Evolutionary conservation across 2,329 filamentous ascomycete species (phyloP).

Genomic region (Ceratocystis diversiconidia): DNA sequence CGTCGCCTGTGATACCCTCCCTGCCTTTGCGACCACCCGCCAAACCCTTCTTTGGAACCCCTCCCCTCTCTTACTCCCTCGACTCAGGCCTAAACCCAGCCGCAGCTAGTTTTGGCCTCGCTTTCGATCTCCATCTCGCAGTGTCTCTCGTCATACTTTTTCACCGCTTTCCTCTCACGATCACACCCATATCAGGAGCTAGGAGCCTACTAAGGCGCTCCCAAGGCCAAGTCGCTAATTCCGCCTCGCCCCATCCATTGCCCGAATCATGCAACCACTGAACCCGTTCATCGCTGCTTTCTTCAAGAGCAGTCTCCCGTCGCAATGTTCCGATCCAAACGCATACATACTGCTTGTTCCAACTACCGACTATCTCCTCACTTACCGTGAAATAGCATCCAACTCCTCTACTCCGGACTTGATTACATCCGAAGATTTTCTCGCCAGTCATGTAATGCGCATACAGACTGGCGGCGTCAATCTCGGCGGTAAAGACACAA

Average conservation of each 20-base stretch:
- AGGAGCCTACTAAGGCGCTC: neutral
- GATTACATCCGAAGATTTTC: constrained; percentile 80
- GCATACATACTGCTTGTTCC: constrained; percentile 91
- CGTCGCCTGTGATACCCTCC: neutral
- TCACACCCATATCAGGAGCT: neutral
- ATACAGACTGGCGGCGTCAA: constrained; percentile 45
- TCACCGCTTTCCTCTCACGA: neutral
- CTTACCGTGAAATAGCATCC: constrained; percentile 74
- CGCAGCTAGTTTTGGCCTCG: neutral
- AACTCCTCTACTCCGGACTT: constrained; percentile 61
- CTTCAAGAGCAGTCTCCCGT: constrained; percentile 85
- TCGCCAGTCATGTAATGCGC: constrained; percentile 90
- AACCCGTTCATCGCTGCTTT: constrained; percentile 98
- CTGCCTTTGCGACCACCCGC: neutral
- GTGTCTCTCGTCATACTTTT: neutral
- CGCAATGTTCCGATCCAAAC: constrained; percentile 81
- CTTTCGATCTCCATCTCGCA: neutral
- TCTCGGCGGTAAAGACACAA: constrained; percentile 39
- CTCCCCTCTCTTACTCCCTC: neutral
- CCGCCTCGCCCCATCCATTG: neutral
- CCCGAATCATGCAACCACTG: constrained; percentile 68
- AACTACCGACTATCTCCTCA: constrained; percentile 79
- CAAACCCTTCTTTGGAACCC: neutral
- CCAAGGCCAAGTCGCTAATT: neutral
- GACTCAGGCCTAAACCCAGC: neutral